Base-by-base conservation (phyloP, 139 green algal genomes). In the Chlorella sp. region DNA sequence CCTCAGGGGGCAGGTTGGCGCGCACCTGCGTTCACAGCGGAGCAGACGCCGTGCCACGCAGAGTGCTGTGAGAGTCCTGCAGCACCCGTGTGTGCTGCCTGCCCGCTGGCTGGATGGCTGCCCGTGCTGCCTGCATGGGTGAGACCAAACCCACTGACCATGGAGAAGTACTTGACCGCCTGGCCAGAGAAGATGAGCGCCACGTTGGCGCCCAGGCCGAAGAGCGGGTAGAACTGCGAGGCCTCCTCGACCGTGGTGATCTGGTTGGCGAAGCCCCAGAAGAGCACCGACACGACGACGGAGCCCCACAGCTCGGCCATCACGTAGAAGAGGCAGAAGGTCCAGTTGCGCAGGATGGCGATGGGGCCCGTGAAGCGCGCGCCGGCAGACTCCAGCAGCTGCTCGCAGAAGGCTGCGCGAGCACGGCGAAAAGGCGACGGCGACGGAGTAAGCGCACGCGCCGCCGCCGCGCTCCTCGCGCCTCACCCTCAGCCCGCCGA, bases 321-420 rank as follows among this genome's bases (percentile, higher is more conserved):
- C 49, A 98, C 95, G 80, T 99, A 99, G 83, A 99, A 99, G n/a
- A 99, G 85, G 85, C 93, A 98, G 88, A 94, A 98, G 49, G 91
- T 96, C 95, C 95, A 99, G 87, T 99, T 99, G 77, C 95, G 90
- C 60, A 99, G 76, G 76, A 99, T 98, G 81, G 95, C 91, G 77
- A 99, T 97, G 67, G 95, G 95, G 68, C 91, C 95, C 34, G 92
- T 88, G 31, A 96, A 97, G 50, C 94, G 86, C 30, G 77, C 80
- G 24, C 94, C 94, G 30, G 76, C 62, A 2, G 71, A 78, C 33
- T 83, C 81, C 67, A 98, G 89, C 74, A 98, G 84, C 14, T 90
- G 71, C 74, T 92, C 51, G 51, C 85, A 88, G 79, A 91, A 93
- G 50, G 86, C 87, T 91, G 88, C 64, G 42, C 36, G 71, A n/a